phyloP scores from a whole-genome alignment of 768 basidiomycete genomes.

The Thelephora ganbajun region DNA sequence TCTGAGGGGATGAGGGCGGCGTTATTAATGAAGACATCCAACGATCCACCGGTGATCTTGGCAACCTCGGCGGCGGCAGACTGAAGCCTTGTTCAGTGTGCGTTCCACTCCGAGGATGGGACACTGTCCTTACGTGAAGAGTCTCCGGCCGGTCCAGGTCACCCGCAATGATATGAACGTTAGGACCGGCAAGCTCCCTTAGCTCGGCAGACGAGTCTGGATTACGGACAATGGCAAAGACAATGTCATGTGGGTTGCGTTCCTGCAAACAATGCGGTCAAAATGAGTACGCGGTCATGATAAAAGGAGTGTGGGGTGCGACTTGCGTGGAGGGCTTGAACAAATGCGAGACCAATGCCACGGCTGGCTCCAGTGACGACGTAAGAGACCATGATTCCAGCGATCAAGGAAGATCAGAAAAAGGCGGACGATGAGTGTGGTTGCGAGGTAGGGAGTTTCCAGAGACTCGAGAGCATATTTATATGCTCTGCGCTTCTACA shows the following conservation, averaged over 20 bases:
- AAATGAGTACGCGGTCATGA: not conserved
- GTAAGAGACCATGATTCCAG: slow-evolving; percentile 11
- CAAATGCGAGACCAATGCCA: slow-evolving; percentile 15
- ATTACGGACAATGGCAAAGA: slow-evolving; percentile 14
- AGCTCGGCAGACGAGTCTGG: slow-evolving; percentile 5
- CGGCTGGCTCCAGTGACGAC: slow-evolving; percentile 13
- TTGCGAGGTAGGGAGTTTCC: too few species aligned
- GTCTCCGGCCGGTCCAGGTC: slow-evolving; percentile 20
- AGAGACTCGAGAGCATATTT: too few species aligned
- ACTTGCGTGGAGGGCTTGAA: slow-evolving; percentile 8
- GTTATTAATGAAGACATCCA: slow-evolving; percentile 27
- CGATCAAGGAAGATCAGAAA: too few species aligned
- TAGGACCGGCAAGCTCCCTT: slow-evolving; percentile 7
- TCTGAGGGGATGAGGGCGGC: slow-evolving; percentile 13
- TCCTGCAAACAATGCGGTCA: slow-evolving; percentile 4
- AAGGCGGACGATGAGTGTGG: too few species aligned
- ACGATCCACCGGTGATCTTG: slow-evolving; percentile 17
- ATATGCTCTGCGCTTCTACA: too few species aligned
- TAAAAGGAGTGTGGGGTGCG: not conserved
- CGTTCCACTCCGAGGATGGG: too few species aligned
- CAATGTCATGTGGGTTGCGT: slow-evolving; percentile 7
- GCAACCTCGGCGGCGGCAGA: slow-evolving; percentile 15
- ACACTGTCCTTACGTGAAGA: slow-evolving; percentile 15
- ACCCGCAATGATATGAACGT: slow-evolving; percentile 22
- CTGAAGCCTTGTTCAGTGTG: slow-evolving; percentile 6